A percentile compares a stretch with the other conserved stretches of the same genome.
Evolutionary conservation across 2,329 filamentous ascomycete species (phyloP).

Genomic region (Botryotinia convoluta): DNA sequence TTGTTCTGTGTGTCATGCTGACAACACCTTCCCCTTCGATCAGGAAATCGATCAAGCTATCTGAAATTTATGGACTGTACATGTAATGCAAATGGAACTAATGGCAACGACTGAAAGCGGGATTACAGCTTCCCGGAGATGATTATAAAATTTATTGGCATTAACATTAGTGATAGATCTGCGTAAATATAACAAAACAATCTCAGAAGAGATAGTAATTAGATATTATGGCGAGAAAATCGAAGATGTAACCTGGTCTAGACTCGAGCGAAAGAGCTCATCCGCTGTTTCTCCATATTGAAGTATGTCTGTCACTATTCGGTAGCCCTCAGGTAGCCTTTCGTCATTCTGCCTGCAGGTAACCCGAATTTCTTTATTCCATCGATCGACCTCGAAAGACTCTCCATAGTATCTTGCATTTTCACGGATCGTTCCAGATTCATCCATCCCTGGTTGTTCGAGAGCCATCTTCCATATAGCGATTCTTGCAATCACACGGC

Average conservation of each 20-base stretch:
- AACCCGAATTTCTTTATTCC: slow-evolving; percentile 18
- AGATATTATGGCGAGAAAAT: not conserved
- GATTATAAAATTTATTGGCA: not conserved
- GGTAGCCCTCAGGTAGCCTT: not conserved
- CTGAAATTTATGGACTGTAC: not conserved
- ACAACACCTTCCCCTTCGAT: not conserved
- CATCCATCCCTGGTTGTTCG: slow-evolving; percentile 28
- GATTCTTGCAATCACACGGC: slow-evolving; percentile 26
- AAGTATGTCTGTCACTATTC: slow-evolving; percentile 1
- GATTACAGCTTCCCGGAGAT: not conserved
- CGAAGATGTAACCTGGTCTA: not conserved
- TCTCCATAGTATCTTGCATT: slow-evolving; percentile 26
- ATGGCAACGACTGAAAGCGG: not conserved
- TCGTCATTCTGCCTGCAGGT: slow-evolving; percentile 25
- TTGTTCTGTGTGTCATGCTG: not conserved
- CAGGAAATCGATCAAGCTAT: not conserved
- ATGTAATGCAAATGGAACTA: not conserved
- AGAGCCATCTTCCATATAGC: slow-evolving; percentile 32
- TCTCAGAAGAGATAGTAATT: not conserved
- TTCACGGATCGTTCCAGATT: slow-evolving; percentile 27
- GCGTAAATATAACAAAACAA: not conserved
- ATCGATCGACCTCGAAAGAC: slow-evolving; percentile 25
- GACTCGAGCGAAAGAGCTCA: not conserved
- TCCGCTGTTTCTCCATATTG: slow-evolving; percentile 5
- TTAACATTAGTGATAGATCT: not conserved